Evolutionary conservation across 305 asterid genomes (phyloP), one percentile per base, ranked within the genome.

Genomic region (Fraxinus sp.): DNA sequence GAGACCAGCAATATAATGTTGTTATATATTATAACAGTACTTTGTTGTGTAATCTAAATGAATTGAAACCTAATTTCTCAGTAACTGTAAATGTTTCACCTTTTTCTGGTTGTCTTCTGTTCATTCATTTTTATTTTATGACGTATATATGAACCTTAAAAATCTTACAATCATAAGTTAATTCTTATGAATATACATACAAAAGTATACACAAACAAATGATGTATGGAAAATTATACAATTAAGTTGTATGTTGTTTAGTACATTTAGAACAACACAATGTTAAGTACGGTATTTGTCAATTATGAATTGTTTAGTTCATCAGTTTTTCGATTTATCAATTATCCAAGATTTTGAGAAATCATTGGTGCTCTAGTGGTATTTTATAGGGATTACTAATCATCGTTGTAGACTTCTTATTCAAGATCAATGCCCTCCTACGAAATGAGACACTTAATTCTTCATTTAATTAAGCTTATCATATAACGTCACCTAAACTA

Each of bases 1-100:
- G 13, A 83, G 72, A 77, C 77, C 4, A 35, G 64, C 71, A 68
- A 33, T 85, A 87, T 77, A 81, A 75, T 84, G 81, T 85, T 85
- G 86, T 81, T 78, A 71, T 80, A n/a, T 18, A 6, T 55, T 81
- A 82, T 85, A 81, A 33, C 77, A 71, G 24, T 71, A 7, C 18
- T 32, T 71, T 71, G 43, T 33, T 71, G 26, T 33, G 46, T 71
- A 33, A 33, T 57, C 77, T 32, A 16, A 33, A 71, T 33, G 43
- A 4, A 70, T 6, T 57, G 26, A 18, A 71, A 71, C 43, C 26
- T 2, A 14, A 16, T 16, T 71, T 33, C 77, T 71, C 9, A 71
- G 77, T 33, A 71, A 32, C 18, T 32, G 18, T 71, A 14, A 30
- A 68, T 68, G 46, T 71, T 32, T 32, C 43, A 71, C 71, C 71